Evolutionary conservation across 2,329 filamentous ascomycete genomes (phyloP).

Genomic region (Thielaviopsis populi): DNA sequence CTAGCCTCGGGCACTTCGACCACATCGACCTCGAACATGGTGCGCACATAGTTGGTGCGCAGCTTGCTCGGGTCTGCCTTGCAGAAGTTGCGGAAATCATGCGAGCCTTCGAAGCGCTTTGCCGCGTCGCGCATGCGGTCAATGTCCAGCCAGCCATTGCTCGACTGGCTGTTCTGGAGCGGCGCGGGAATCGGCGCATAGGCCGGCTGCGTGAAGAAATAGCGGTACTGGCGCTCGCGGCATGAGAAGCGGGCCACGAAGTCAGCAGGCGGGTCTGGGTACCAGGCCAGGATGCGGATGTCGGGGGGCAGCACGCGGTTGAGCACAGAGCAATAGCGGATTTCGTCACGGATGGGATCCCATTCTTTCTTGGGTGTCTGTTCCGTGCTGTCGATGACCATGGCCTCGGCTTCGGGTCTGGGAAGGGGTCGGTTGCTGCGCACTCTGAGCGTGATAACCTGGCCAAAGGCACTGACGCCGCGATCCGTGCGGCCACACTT

Average conservation of each 20-base stretch:
- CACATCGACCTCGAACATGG: slow-evolving; percentile 68
- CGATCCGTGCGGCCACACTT: slow-evolving; percentile 90
- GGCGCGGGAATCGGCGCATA: slow-evolving; percentile 44
- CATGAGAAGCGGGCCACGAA: slow-evolving; percentile 93
- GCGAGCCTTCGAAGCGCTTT: slow-evolving; percentile 60
- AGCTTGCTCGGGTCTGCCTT: slow-evolving; percentile 85
- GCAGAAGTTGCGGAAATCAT: slow-evolving; percentile 96
- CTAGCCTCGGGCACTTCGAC: slow-evolving; percentile 46
- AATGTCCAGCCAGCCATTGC: slow-evolving; percentile 65
- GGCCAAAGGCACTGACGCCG: slow-evolving; percentile 91
- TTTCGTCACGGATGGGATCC: slow-evolving; percentile 65
- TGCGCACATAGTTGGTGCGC: slow-evolving; percentile 65
- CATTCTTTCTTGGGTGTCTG: slow-evolving; percentile 24
- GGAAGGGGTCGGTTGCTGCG: slow-evolving; percentile 57
- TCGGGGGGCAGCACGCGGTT: slow-evolving; percentile 80
- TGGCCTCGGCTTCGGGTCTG: slow-evolving; percentile 2
- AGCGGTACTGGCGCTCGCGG: slow-evolving; percentile 78
- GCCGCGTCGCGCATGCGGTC: slow-evolving; percentile 74
- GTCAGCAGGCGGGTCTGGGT: slow-evolving; percentile 57
- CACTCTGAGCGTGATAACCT: slow-evolving; percentile 74
- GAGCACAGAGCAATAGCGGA: slow-evolving; percentile 67
- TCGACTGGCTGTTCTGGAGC: slow-evolving; percentile 19
- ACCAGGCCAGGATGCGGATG: slow-evolving; percentile 88
- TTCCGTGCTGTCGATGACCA: slow-evolving; percentile 9
- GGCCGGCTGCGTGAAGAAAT: slow-evolving; percentile 94